Evolutionary conservation across 257 asterid species (phyloP), one percentile per base, ranked within the genome.

Genomic region (Cynanchum wilfordii): DNA sequence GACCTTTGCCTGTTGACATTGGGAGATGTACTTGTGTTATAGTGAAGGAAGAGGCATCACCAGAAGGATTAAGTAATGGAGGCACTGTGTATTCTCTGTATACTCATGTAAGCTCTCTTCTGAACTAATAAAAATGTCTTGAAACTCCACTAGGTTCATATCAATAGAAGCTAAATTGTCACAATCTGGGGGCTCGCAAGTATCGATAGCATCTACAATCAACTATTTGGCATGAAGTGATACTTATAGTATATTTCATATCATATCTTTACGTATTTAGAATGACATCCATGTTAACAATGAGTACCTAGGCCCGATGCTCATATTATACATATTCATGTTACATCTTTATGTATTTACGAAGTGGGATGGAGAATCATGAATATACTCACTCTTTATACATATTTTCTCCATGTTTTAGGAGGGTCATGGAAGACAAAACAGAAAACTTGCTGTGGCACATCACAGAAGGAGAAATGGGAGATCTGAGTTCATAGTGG

Each of bases 391-490:
- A 36, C 6, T 29, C 10, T 63, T 56, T 44, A 24, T 33, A 63
- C 1, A 63, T 33, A 63, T 5, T 38, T 7, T 0, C 44, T 38
- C 44, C 44, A 38, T 38, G 44, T 33, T 63, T 38, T 49, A 94
- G 99, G 99, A 94, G 87, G 99, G 98, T 1, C 90, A 88, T 55
- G 98, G 99, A 60, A 58, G 99, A 76, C 93, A 89, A 68, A 89
- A 94, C 72, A 91, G 99, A 1, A 91, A 89, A 70, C 98, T 94
- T 17, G 99, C 92, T 0, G 87, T 88, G 62, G 99, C 97, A 17
- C 85, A 84, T 81, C 93, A 91, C 80, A 75, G 82, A 68, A 85
- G 87, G 78, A 81, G 81, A 12, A 81, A 81, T 56, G 98, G 97
- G 49, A 91, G 89, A 79, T 89, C 98, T 4, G 95, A 91, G 83